Base-by-base conservation (phyloP, 108 stramenopile species). In the Poteriospumella lacustris region DNA sequence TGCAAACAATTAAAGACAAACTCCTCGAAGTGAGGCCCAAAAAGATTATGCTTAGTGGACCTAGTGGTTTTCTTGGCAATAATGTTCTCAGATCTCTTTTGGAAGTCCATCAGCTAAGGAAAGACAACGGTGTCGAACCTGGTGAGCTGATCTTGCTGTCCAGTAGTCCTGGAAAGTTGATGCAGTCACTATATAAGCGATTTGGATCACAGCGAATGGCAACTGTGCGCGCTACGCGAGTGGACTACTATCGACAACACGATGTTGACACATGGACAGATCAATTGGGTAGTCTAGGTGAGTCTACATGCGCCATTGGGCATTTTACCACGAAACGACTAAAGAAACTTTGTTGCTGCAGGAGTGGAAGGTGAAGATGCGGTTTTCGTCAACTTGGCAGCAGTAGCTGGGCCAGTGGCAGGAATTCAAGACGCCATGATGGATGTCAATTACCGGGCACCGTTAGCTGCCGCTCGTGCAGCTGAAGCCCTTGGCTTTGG, bases 401-500 rank as follows among this genome's bases (percentile, higher is more conserved):
- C 70, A 34, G 60, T 64, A 12, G 60, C 60, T 12, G 60, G 60
- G 9, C 60, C 60, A 33, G 33, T 73, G 26, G 12, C 41, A 34
- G 70, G 70, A 34, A 73, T 33, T 9, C 47, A 9, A 26, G 70
- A 73, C 36, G 70, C 70, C 28, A 44, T 73, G 44, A 73, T 73
- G 70, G 70, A 73, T 73, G 70, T 73, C 15, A 73, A 73, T 73
- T 73, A 73, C 31, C 38, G 42, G 31, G 70, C 70, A 52, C 70
- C 70, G 3, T 9, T 38, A 28, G 70, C 70, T 52, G 70, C 70
- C 31, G 43, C 44, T 5, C 26, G 31, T 5, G 70, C 70, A 19
- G 26, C 31, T 73, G 36, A 39, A 73, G 42, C 9, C 26, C 70
- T 73, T 15, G 70, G 47, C 26, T 73, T 73, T 56, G 70, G 70